These are phyloP conservation scores for Ilex paraguariensis DNA, from an alignment of 305 asterid genomes.

Conservation along the genomic window DNA sequence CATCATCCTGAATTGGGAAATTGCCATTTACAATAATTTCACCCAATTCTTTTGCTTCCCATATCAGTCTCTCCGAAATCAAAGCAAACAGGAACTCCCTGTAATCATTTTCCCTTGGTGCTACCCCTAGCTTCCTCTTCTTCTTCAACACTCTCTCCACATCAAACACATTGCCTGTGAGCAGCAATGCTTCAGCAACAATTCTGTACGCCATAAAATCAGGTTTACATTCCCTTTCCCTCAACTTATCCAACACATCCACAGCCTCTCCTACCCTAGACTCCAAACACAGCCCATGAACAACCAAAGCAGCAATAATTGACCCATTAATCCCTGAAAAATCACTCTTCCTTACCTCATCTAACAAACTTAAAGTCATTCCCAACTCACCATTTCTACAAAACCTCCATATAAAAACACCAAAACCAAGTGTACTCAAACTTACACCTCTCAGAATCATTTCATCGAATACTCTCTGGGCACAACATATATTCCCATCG, in stretches of 20 bases:
- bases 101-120: slow-evolving; percentile 65
- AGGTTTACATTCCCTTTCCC: slow-evolving; percentile 70
- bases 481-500: slow-evolving; percentile 42
- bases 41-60: slow-evolving; percentile 72
- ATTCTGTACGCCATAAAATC: slow-evolving; percentile 89
- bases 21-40: slow-evolving; percentile 69
- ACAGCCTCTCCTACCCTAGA: slow-evolving; percentile 43
- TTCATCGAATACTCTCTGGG: slow-evolving; percentile 64
- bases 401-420: slow-evolving; percentile 68
- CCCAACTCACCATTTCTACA: slow-evolving; percentile 40
- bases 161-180: slow-evolving; percentile 49
- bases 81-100: slow-evolving; percentile 51
- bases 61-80: slow-evolving; percentile 52
- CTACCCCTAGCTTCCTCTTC: slow-evolving; percentile 90
- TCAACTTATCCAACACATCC: slow-evolving; percentile 60
- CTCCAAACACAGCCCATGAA: slow-evolving; percentile 56
- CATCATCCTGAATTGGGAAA: slow-evolving; percentile 69
- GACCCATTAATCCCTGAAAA: slow-evolving; percentile 62
- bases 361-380: slow-evolving; percentile 47
- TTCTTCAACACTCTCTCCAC: slow-evolving; percentile 60
- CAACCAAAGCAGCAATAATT: slow-evolving; percentile 51
- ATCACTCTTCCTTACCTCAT: slow-evolving; percentile 38
- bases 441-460: slow-evolving; percentile 47
- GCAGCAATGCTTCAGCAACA: slow-evolving; percentile 61
- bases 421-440: slow-evolving; percentile 69